These are phyloP conservation scores for Daedaleopsis sinensis DNA, from an alignment of 768 basidiomycete species.

Conservation along the genomic window DNA sequence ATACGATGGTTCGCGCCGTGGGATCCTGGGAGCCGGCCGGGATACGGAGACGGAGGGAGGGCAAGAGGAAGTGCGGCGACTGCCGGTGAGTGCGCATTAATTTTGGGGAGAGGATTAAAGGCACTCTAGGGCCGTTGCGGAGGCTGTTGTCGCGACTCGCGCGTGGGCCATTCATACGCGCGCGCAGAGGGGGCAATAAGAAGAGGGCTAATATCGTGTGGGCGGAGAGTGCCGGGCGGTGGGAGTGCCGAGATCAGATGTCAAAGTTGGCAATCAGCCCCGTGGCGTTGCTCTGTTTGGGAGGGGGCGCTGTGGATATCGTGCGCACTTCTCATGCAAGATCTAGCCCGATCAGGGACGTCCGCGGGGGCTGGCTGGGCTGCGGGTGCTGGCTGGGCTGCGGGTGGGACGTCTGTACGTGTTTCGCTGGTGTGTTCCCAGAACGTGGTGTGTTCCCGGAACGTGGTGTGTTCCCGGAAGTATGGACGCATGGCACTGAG, in stretches of 20 bases:
- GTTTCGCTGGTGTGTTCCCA: no score
- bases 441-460: constrained; percentile 8
- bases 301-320: constrained; percentile 1
- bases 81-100: neutral
- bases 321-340: neutral
- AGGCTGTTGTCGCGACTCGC: neutral
- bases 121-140: constrained; percentile 1
- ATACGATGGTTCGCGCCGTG: neutral
- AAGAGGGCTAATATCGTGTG: no score
- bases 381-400: no score
- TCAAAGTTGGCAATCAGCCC: constrained; percentile 18
- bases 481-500: constrained; percentile 16
- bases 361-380: constrained; percentile 2
- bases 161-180: constrained; percentile 2
- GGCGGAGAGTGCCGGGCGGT: constrained; percentile 10
- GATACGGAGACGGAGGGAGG: neutral
- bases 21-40: neutral
- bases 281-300: constrained; percentile 11
- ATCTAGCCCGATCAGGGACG: constrained; percentile 5
- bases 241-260: constrained; percentile 18
- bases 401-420: constrained; percentile 8
- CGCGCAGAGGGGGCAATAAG: constrained; percentile 16
- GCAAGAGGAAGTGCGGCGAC: neutral
- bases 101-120: neutral
- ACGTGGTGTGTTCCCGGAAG: constrained; percentile 8